A percentile compares a stretch with the other conserved stretches of the same genome.
These are phyloP conservation scores for Paramecium sexaurelia DNA, from an alignment of 73 alveolate species.

Conservation along the genomic window DNA sequence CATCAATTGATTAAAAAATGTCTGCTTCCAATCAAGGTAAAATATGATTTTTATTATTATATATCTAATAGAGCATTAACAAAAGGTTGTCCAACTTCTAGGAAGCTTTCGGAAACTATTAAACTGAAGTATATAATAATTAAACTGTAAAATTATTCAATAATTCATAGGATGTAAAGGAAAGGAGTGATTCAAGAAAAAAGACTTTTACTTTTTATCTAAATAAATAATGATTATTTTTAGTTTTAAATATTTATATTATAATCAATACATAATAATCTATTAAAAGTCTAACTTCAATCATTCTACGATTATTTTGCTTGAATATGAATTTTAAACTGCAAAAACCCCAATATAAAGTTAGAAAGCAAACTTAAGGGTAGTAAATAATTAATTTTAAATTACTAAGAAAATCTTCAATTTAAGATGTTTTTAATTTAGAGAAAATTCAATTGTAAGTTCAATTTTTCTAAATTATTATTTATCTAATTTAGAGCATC, in stretches of 20 bases:
- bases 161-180: background rate
- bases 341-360: no score
- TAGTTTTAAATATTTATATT: background rate
- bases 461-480: no score
- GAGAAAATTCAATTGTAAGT: no score
- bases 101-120: conserved; percentile 10
- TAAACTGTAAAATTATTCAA: background rate
- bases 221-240: background rate
- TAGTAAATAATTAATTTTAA: no score
- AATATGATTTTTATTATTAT: conserved; percentile 17
- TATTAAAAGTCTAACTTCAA: no score
- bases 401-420: no score
- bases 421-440: no score
- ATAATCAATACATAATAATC: conserved; percentile 11
- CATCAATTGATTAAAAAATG: background rate
- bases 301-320: no score
- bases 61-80: conserved; percentile 7
- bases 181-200: background rate
- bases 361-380: no score
- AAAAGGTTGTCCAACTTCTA: background rate
- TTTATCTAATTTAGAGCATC: no score
- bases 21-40: conserved; percentile 16
- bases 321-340: no score
- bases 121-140: background rate
- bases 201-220: conserved; percentile 25